Evolutionary conservation across 441 rosid genomes (phyloP).

Genomic region (Populus hybrid): DNA sequence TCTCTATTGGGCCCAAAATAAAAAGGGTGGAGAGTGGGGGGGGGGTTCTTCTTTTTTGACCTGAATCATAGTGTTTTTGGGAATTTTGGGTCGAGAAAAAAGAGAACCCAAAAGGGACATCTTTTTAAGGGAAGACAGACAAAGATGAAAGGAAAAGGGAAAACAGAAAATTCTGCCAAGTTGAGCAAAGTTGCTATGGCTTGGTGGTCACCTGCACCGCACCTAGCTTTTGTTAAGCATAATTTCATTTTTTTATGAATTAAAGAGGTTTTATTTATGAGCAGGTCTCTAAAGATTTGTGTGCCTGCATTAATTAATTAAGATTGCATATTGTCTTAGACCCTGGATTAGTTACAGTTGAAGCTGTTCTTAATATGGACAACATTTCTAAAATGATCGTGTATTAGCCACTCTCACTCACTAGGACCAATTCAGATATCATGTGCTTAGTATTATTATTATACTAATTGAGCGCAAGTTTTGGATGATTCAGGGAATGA

Average conservation of each 20-base stretch:
- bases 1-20: not conserved
- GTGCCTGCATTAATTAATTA: not conserved
- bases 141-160: not conserved
- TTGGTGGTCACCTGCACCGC: not conserved
- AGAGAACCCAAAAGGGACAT: not conserved
- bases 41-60: not conserved
- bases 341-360: not conserved
- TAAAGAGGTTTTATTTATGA: too few relatives aligned
- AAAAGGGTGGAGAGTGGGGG: not conserved
- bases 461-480: not conserved
- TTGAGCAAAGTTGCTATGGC: not conserved
- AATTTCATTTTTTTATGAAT: too few relatives aligned
- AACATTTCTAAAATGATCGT: not conserved
- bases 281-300: not conserved
- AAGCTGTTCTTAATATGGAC: not conserved
- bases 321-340: not conserved
- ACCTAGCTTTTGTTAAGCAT: not conserved
- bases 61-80: not conserved
- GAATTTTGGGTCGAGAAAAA: not conserved
- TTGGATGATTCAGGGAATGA: slow-evolving; percentile 51
- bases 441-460: not conserved
- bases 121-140: not conserved
- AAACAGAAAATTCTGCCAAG: not conserved
- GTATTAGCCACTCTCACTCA: too few relatives aligned
- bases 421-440: not conserved